A percentile compares a stretch with the other conserved stretches of the same genome.
phyloP scores from a whole-genome alignment of 176 grass and related monocot genomes.

The Oryza australiensis region DNA sequence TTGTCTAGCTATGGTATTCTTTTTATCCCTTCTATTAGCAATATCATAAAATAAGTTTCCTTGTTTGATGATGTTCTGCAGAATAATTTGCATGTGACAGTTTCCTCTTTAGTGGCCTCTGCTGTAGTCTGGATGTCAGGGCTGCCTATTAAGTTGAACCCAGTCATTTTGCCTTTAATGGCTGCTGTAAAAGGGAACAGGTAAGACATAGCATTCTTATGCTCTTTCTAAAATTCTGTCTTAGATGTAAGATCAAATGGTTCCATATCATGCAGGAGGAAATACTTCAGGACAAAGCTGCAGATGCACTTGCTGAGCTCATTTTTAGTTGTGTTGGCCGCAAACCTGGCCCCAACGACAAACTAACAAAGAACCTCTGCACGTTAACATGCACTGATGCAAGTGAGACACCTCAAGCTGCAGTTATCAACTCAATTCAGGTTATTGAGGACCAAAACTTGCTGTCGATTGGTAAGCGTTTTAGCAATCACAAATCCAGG shows the following conservation, averaged over 20 bases:
- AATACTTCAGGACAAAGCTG: conserved; percentile 94
- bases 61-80: conserved; percentile 51
- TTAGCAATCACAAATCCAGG: conserved; percentile 62
- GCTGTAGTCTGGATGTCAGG: conserved; percentile 86
- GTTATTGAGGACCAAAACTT: conserved; percentile 92
- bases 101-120: conserved; percentile 86
- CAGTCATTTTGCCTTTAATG: conserved; percentile 99
- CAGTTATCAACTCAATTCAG: conserved; percentile 89
- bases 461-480: conserved; percentile 66
- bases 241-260: conserved; percentile 29
- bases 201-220: conserved; percentile 39
- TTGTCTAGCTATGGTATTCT: conserved; percentile 4
- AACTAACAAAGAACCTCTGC: conserved; percentile 94
- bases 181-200: conserved; percentile 97
- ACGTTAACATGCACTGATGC: conserved; percentile 79
- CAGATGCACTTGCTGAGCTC: conserved; percentile 93
- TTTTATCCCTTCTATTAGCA: neutral
- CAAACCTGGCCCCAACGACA: conserved; percentile 96
- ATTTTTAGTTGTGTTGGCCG: conserved; percentile 92
- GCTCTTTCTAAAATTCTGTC: conserved; percentile 19
- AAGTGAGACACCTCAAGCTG: conserved; percentile 85
- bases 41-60: conserved; percentile 22
- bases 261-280: conserved; percentile 72
- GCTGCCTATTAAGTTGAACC: conserved; percentile 86
- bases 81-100: conserved; percentile 98